A percentile compares a stretch with the other conserved stretches of the same genome.
Evolutionary conservation across 306 rosid species (phyloP).

Genomic region (Medicago arabica): DNA sequence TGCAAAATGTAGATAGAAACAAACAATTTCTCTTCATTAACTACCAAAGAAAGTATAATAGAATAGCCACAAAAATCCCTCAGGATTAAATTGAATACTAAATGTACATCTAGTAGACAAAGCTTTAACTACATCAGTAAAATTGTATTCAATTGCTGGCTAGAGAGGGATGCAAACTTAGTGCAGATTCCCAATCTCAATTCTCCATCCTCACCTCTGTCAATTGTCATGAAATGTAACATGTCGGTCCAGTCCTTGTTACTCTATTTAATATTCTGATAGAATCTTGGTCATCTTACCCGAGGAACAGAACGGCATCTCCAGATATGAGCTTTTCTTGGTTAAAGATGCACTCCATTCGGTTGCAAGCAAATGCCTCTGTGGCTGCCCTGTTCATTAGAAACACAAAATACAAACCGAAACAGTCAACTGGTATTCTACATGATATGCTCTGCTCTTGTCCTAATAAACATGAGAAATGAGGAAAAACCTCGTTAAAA

Average conservation of each 20-base stretch:
- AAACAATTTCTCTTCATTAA: neutral
- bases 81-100: slow-evolving; percentile 68
- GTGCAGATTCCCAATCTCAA: slow-evolving; percentile 67
- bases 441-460: too few species aligned
- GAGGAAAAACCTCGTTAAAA: too few species aligned
- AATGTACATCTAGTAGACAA: too few species aligned
- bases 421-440: slow-evolving; percentile 4
- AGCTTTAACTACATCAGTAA: slow-evolving; percentile 67
- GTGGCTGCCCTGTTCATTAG: slow-evolving; percentile 75
- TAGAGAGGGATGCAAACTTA: slow-evolving; percentile 43
- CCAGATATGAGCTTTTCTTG: slow-evolving; percentile 95
- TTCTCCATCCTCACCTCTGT: slow-evolving; percentile 87
- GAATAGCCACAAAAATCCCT: slow-evolving; percentile 53
- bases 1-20: neutral
- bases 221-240: neutral
- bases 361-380: slow-evolving; percentile 89
- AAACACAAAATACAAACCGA: slow-evolving; percentile 6
- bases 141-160: slow-evolving; percentile 61
- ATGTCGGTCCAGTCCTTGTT: too few species aligned
- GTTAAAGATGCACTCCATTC: slow-evolving; percentile 96
- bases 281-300: slow-evolving; percentile 20
- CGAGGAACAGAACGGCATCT: slow-evolving; percentile 88
- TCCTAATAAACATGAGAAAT: too few species aligned
- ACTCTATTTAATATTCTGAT: too few species aligned
- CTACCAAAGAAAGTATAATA: neutral